Base-by-base conservation (phyloP, 495 filamentous ascomycete genomes). In the Neurospora sp. region DNA sequence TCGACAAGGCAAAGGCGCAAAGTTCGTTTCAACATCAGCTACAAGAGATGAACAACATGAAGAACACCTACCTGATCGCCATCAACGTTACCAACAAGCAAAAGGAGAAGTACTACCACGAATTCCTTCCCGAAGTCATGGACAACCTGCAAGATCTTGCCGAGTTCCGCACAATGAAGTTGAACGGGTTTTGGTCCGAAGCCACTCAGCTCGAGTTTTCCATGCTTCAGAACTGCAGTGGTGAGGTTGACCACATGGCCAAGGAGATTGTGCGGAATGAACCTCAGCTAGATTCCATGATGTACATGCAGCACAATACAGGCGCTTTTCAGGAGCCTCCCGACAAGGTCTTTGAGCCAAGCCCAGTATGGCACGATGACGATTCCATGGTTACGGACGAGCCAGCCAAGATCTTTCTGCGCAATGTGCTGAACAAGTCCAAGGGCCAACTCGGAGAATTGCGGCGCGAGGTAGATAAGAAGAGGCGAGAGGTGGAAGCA, bases 21-120 rank as follows among this genome's bases (percentile, higher is more conserved):
- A 89, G 88, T 76, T 89, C 91, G 20, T 98, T 96, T 80, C 93
- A 96, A 77, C 92, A 96, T 77, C 94, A 98, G 80, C 84, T 94
- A 46, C 78, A 89, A 48, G 95, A 98, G 71, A 98, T 98, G 96
- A 90, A 93, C 81, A 98, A 98, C 79, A 88, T 92, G 78, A 99
- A 99, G 91, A 99, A 98, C 78, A 94, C 93, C 2, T 99, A 99
- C 77, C 84, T 99, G 44, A 95, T 99, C 75, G 88, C 88, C 71
- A 96, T 99, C 84, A 96, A 95, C 78, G 92, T 97, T 59, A 94
- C 95, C 44, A 99, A 99, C 82, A 94, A 93, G 81, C 90, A 97
- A 77, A 98, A 98, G 83, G 93, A 97, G 80, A 93, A 90, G 79
- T 98, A 98, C 83, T 99, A 94, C 77, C 89, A 98, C 79, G 94